A percentile compares a stretch with the other conserved stretches of the same genome.
phyloP scores from a whole-genome alignment of 371 early-diverging fungal genomes.

The Mucor plumbeus region DNA sequence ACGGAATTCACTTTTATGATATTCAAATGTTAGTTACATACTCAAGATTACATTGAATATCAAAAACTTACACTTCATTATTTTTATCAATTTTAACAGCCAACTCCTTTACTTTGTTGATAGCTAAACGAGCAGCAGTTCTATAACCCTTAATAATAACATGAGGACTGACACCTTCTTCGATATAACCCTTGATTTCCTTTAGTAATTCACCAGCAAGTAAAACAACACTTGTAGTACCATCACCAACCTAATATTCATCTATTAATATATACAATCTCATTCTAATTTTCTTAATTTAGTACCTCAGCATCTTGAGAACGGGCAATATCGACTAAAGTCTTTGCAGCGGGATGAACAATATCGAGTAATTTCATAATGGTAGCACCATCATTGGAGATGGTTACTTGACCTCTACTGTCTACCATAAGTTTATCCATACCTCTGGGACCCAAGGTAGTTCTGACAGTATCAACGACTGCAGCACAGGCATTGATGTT shows the following conservation, averaged over 20 bases:
- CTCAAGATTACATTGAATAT: not conserved
- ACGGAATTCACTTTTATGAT: constrained; percentile 73
- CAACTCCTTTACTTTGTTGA: constrained; percentile 87
- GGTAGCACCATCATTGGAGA: constrained; percentile 99
- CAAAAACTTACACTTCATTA: constrained; percentile 69
- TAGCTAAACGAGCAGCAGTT: constrained; percentile 82
- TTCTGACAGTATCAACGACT: constrained; percentile 95
- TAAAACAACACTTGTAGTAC: constrained; percentile 99
- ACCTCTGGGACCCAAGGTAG: constrained; percentile 99
- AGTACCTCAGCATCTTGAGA: constrained; percentile 99
- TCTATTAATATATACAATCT: not conserved
- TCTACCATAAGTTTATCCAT: constrained; percentile 99
- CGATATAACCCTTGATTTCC: constrained; percentile 92
- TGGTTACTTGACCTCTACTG: constrained; percentile 90
- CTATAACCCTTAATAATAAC: constrained; percentile 95
- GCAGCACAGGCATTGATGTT: constrained; percentile 98
- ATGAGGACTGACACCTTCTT: constrained; percentile 96
- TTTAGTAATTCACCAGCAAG: constrained; percentile 97
- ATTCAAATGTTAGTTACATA: too few species aligned
- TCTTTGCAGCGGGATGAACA: constrained; percentile 99
- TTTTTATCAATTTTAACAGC: constrained; percentile 79
- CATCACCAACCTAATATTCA: constrained; percentile 89
- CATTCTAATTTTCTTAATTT: constrained; percentile 3
- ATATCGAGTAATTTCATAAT: constrained; percentile 98
- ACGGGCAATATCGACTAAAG: constrained; percentile 97